Evolutionary conservation across 208 protist species (phyloP).

Genomic region (Leishmania major): DNA sequence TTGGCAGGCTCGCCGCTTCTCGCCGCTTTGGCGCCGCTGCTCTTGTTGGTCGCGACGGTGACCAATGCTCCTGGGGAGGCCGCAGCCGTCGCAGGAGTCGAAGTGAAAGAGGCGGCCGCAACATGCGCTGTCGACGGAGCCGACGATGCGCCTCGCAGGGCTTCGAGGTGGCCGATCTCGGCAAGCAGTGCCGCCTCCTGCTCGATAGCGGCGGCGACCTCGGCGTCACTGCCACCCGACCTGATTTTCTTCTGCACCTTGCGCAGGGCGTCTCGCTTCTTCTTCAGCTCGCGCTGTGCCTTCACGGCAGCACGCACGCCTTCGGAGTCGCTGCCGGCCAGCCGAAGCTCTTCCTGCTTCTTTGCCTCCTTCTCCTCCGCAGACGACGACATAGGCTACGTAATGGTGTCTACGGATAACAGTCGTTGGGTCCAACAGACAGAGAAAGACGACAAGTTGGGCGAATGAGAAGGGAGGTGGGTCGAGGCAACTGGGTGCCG

Average conservation of each 20-base stretch:
- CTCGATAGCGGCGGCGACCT: slow-evolving; percentile 27
- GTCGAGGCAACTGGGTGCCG: neutral
- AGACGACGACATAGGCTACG: slow-evolving; percentile 1
- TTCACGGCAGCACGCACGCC: slow-evolving; percentile 40
- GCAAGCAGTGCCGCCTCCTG: slow-evolving; percentile 31
- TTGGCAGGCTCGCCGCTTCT: slow-evolving; percentile 1
- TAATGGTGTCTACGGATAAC: neutral
- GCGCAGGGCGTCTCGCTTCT: slow-evolving; percentile 52
- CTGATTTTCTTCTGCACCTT: slow-evolving; percentile 63
- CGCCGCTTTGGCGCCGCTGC: neutral
- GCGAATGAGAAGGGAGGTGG: neutral
- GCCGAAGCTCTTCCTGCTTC: slow-evolving; percentile 29
- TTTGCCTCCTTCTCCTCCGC: slow-evolving; percentile 27
- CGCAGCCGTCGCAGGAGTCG: slow-evolving; percentile 15
- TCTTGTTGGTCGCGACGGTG: neutral
- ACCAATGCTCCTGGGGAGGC: slow-evolving; percentile 2
- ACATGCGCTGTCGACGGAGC: neutral
- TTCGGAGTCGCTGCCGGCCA: slow-evolving; percentile 44
- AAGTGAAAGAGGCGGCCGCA: neutral
- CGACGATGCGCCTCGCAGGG: slow-evolving; percentile 3
- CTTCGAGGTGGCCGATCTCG: slow-evolving; percentile 26
- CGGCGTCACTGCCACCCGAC: slow-evolving; percentile 27
- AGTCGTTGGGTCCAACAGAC: neutral
- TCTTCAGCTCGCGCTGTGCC: slow-evolving; percentile 66
- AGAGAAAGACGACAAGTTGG: neutral